Conservation (phyloP, 306 rosid species). For the Quercus dentata region DNA sequence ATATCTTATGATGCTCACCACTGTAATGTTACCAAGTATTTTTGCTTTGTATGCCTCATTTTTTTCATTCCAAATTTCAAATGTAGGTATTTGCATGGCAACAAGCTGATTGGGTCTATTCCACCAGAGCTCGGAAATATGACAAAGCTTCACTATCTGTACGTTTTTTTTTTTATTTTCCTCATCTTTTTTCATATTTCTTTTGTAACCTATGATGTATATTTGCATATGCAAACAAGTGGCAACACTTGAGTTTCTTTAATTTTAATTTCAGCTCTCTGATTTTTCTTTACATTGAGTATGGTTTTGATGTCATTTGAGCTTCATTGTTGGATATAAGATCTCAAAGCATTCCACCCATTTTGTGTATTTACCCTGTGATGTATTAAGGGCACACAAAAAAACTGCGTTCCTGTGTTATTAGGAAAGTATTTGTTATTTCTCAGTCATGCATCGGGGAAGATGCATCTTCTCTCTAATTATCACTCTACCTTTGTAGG, state of each 20-base stretch:
- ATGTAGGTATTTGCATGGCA: constrained; percentile 89
- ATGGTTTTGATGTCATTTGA: neutral
- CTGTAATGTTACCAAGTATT: neutral
- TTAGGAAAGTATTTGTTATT: neutral
- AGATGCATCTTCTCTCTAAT: neutral
- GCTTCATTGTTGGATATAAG: neutral
- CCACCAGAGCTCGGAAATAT: constrained; percentile 94
- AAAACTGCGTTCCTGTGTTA: neutral
- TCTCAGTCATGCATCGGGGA: neutral
- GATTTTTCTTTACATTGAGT: neutral
- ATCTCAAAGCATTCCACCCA: neutral
- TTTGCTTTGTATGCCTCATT: neutral
- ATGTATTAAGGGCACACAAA: neutral
- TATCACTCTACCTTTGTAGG: constrained; percentile 34
- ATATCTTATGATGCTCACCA: neutral
- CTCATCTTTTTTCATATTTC: neutral
- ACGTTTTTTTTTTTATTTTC: constrained; percentile 15
- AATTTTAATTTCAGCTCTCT: neutral
- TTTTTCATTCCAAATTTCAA: constrained; percentile 6
- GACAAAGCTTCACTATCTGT: constrained; percentile 96
- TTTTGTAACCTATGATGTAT: neutral
- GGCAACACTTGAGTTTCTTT: neutral
- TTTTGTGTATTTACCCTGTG: neutral
- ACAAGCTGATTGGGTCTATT: constrained; percentile 79
- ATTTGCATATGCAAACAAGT: neutral